A percentile compares a stretch with the other conserved stretches of the same genome.
These are phyloP conservation scores for Calonectria pteridis DNA, from an alignment of 2,329 filamentous ascomycete genomes.

Conservation along the genomic window DNA sequence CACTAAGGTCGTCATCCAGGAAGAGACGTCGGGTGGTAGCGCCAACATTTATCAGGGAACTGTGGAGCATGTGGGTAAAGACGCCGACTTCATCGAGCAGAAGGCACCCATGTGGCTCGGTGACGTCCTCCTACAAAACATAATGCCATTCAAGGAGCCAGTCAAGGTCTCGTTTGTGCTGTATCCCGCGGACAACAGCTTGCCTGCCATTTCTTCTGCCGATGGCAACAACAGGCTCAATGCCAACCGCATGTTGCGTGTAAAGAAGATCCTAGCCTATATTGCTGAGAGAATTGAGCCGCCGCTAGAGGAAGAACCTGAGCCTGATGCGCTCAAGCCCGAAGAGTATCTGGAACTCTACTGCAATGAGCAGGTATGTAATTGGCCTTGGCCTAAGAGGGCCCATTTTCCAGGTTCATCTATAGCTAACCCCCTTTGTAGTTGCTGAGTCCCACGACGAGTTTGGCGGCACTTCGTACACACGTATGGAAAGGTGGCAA, in stretches of 20 bases:
- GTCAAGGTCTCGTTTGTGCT: conserved; percentile 96
- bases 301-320: conserved; percentile 66
- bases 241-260: conserved; percentile 95
- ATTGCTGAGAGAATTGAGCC: conserved; percentile 92
- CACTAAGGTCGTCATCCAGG: conserved; percentile 77
- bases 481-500: conserved; percentile 97
- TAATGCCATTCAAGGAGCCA: conserved; percentile 87
- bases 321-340: conserved; percentile 74
- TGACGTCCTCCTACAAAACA: conserved; percentile 87
- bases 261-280: conserved; percentile 94
- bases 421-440: conserved; percentile 45
- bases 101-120: conserved; percentile 92
- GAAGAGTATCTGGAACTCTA: conserved; percentile 97
- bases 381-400: neutral
- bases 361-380: conserved; percentile 87
- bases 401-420: neutral
- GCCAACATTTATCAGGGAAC: conserved; percentile 94
- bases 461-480: conserved; percentile 89
- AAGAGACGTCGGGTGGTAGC: conserved; percentile 74
- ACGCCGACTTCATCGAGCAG: conserved; percentile 87
- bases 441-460: conserved; percentile 85
- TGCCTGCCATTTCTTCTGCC: conserved; percentile 79
- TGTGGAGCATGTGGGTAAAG: conserved; percentile 80
- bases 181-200: conserved; percentile 76
- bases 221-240: conserved; percentile 93